Base-by-base conservation (phyloP, 177 flowering plant genomes). In the Tripterygium wilfordii region DNA sequence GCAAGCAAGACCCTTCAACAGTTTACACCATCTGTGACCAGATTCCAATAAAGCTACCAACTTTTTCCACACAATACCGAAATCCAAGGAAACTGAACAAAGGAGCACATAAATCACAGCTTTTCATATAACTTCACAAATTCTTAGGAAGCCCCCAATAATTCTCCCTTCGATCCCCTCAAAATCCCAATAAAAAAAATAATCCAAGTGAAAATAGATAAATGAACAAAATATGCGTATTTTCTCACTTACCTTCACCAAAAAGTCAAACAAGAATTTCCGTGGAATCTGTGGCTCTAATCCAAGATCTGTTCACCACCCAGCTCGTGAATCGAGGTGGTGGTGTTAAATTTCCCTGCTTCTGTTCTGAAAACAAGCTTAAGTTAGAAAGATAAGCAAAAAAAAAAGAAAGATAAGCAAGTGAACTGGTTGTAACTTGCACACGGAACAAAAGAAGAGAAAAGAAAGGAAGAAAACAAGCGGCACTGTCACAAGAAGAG, bases 31-130 rank as follows among this genome's bases (percentile, higher is more conserved):
- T 48, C 7, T 25, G 20, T 35, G 47, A 53, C 58, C 63, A 61
- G 64, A 64, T 69, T 42, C 75, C 69, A 35, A 66, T 64, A 76
- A 69, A 72, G 77, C 51, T 28, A 56, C 24, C 33, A 40, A 27
- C 57, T 43, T 62, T n/a, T 62, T 40, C 23, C 35, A 19, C 26
- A 21, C 20, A n/a, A n/a, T n/a, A 32, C 51, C 56, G 60, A 70
- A 57, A 66, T 70, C 71, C 66, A 60, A 67, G 62, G 53, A 48
- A 33, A 51, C 54, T 20, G 32, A 55, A 58, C 58, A 51, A 22
- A 65, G 42, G 44, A 58, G 48, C 30, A 46, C 41, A 53, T 48
- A 48, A 36, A 31, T 13, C 28, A 23, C 53, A 44, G 16, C 15
- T 30, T 26, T 50, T 48, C 33, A 46, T 41, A 36, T 9, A 23